Conservation (phyloP, 768 basidiomycete genomes). For the Auricularia sp. region DNA sequence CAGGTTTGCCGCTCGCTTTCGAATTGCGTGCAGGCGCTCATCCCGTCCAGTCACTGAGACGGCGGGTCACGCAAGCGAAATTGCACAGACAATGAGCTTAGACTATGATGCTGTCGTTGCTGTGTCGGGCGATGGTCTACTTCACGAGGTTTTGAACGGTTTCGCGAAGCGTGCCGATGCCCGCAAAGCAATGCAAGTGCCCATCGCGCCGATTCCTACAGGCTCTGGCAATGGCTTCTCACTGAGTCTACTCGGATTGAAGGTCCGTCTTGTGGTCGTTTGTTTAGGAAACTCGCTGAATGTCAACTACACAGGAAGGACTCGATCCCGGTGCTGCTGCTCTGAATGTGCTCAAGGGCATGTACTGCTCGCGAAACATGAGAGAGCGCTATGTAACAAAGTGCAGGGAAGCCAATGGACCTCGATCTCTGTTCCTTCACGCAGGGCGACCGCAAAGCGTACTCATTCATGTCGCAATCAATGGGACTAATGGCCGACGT, state of each 20-base stretch:
- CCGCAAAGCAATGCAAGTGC: slow-evolving; percentile 49
- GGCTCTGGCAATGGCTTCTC: slow-evolving; percentile 74
- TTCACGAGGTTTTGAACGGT: slow-evolving; percentile 80
- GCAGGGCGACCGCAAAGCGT: slow-evolving; percentile 48
- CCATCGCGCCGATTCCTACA: slow-evolving; percentile 69
- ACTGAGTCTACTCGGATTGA: slow-evolving; percentile 61
- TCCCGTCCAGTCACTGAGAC: slow-evolving; percentile 47
- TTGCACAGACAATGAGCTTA: slow-evolving; percentile 46
- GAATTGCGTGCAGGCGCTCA: neutral
- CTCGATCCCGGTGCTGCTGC: slow-evolving; percentile 62
- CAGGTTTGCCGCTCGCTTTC: slow-evolving; percentile 34
- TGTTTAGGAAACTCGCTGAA: slow-evolving; percentile 9
- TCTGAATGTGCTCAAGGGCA: slow-evolving; percentile 75
- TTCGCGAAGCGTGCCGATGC: slow-evolving; percentile 57
- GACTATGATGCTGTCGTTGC: slow-evolving; percentile 62
- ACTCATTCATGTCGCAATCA: slow-evolving; percentile 79
- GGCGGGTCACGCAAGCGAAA: slow-evolving; percentile 52
- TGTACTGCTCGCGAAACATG: slow-evolving; percentile 3
- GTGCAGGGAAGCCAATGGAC: slow-evolving; percentile 56
- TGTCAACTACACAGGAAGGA: slow-evolving; percentile 38
- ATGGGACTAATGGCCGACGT: slow-evolving; percentile 79
- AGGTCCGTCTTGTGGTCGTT: slow-evolving; percentile 25
- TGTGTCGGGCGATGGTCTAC: slow-evolving; percentile 75
- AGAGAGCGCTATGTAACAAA: neutral
- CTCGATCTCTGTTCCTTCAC: slow-evolving; percentile 70